Percentiles rank a stretch among this genome's conserved stretches.
Evolutionary conservation across 306 rosid genomes (phyloP).

Genomic region (Medicago truncatula): MtrunA17r5.0-ANR NC_053043.1:39644001-39644500

Average conservation of each 20-base stretch:
- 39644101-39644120: constrained; percentile 54
- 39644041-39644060: constrained; percentile 65
- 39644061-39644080: constrained; percentile 71
- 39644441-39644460: neutral
- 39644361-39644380: no score
- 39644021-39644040: constrained; percentile 39
- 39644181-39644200: constrained; percentile 62
- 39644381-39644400: no score
- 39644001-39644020: neutral
- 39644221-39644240: constrained; percentile 55
- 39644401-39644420: no score
- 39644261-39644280: constrained; percentile 68
- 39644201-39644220: constrained; percentile 46
- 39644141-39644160: constrained; percentile 64
- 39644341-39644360: no score
- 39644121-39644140: constrained; percentile 57
- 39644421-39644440: neutral
- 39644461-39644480: neutral
- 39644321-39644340: neutral
- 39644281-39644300: constrained; percentile 48
- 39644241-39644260: constrained; percentile 42
- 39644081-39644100: constrained; percentile 48
- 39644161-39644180: constrained; percentile 62
- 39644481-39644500: neutral
- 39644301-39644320: neutral